Evolutionary conservation across 352 stramenopile species (phyloP), one percentile per base, ranked within the genome.

Genomic region (Phytopythium sindhum): DNA sequence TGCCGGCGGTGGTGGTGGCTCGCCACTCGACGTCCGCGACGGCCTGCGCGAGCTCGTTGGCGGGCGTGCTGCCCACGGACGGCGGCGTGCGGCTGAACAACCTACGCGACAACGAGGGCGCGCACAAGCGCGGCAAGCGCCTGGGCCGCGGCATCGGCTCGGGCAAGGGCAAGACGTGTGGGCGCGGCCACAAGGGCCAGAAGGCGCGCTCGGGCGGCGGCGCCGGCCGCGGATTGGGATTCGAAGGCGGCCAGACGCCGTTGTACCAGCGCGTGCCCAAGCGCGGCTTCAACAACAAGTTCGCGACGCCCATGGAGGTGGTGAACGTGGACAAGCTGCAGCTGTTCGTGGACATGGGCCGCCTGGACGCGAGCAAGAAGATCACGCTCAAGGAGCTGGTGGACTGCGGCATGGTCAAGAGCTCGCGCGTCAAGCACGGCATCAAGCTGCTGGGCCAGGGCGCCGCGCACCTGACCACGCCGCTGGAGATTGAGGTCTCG

Each of bases 201-300:
- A 98, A 99, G 80, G 83, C 96, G 31, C 86, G 97, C 54, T 78
- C 81, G 15, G 97, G 97, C 17, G 89, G 90, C 10, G 84, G 91
- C 28, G 75, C 84, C 0, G 84, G 84, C 7, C 84, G 84, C 28
- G 88, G 96, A 0, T 84, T 90, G 28, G 93, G 89, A 33, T 99
- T 99, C 69, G 98, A 99, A 70, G 98, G 98, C 60, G 98, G 98
- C 6, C 98, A 99, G 80, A 99, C 98, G 51, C 97, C 96, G 44
- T 76, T 99, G 58, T 98, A 98, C 81, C 94, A 98, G 73, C 86
- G 91, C 48, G 69, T 99, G 45, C 98, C 98, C 37, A 99, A 99
- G 85, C 91, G 96, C 44, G 98, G 97, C 60, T 99, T 99, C 78
- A 99, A 99, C 77, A 95, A 95, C 69, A 91, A 89, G 72, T 94